Conservation (phyloP, 805 yeast genomes). For the Sporopachydermia quercuum region DNA sequence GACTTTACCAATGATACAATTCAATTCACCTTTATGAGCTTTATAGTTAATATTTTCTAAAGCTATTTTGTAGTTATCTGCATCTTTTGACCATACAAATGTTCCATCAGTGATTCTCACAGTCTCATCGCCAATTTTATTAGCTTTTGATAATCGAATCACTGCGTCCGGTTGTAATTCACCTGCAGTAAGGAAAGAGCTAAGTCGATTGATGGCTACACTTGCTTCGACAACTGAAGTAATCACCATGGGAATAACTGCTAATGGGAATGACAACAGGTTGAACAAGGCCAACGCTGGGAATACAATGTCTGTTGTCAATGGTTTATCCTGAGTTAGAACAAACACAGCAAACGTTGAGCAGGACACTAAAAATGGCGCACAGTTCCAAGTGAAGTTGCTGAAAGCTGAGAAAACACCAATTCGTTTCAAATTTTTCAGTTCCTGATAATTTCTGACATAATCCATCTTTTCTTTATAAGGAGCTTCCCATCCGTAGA, state of each 20-base stretch:
- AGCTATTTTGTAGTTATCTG: constrained; percentile 46
- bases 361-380: constrained; percentile 83
- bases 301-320: constrained; percentile 72
- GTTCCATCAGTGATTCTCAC: constrained; percentile 21
- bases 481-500: constrained; percentile 93
- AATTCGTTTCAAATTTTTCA: constrained; percentile 58
- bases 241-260: constrained; percentile 82
- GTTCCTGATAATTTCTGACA: constrained; percentile 81
- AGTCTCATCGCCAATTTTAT: constrained; percentile 46
- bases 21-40: constrained; percentile 62
- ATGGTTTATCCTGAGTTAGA: constrained; percentile 41
- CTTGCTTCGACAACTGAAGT: constrained; percentile 70
- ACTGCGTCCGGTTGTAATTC: constrained; percentile 80
- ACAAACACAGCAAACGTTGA: constrained; percentile 78
- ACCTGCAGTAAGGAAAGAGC: constrained; percentile 52
- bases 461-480: constrained; percentile 56
- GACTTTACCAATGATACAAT: constrained; percentile 79
- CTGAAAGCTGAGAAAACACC: constrained; percentile 59
- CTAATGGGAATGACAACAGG: constrained; percentile 78
- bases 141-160: constrained; percentile 22
- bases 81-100: constrained; percentile 23
- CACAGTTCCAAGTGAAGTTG: constrained; percentile 64
- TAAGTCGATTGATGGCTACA: constrained; percentile 40
- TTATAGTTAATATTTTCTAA: constrained; percentile 43
- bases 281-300: constrained; percentile 85